These are phyloP conservation scores for Fusarium incarnatum DNA, from an alignment of 2,329 filamentous ascomycete genomes.

Conservation along the genomic window DNA sequence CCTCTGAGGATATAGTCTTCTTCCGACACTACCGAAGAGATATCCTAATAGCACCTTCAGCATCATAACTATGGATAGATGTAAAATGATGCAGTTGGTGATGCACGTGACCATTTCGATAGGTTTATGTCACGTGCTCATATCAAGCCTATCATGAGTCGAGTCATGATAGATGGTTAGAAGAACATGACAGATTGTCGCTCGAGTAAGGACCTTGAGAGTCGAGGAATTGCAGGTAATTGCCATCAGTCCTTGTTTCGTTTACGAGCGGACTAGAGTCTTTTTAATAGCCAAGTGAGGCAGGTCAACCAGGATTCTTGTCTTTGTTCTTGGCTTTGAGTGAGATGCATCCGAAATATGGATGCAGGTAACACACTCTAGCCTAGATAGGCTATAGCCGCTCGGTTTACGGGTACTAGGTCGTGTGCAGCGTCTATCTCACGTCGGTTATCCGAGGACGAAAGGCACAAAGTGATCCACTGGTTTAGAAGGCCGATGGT, in stretches of 20 bases:
- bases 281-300: slow-evolving; percentile 17
- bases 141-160: background rate
- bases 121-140: slow-evolving; percentile 11
- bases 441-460: slow-evolving; percentile 33
- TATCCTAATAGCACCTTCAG: background rate
- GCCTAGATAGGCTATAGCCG: slow-evolving; percentile 32
- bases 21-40: background rate
- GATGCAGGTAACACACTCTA: slow-evolving; percentile 37
- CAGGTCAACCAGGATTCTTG: slow-evolving; percentile 1
- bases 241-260: background rate
- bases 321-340: slow-evolving; percentile 2
- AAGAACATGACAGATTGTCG: background rate
- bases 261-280: background rate
- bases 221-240: background rate
- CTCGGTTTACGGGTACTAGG: slow-evolving; percentile 25
- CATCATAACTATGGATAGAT: background rate
- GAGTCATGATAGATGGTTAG: background rate
- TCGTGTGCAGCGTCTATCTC: slow-evolving; percentile 24
- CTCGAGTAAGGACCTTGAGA: background rate
- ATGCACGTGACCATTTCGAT: slow-evolving; percentile 16
- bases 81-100: background rate
- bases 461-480: slow-evolving; percentile 11
- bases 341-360: slow-evolving; percentile 11
- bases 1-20: background rate
- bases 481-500: background rate